Evolutionary conservation across 805 yeast genomes (phyloP).

Genomic region (Wickerhamiella vanderwaltii): DNA sequence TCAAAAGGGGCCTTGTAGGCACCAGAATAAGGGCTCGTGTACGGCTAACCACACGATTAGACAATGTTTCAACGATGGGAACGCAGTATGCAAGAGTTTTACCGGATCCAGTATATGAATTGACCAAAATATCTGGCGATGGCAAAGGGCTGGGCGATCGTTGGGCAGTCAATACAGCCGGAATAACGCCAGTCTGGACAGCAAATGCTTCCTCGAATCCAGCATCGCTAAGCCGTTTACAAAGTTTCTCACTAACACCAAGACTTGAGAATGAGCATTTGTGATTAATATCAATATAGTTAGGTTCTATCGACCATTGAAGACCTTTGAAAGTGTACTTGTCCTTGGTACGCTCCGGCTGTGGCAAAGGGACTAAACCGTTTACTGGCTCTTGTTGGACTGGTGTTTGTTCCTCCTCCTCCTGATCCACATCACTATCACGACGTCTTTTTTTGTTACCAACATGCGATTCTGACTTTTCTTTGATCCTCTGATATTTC

Average conservation of each 20-base stretch:
- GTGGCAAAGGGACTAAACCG: slow-evolving; percentile 66
- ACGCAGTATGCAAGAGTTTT: slow-evolving; percentile 81
- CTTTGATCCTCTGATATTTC: slow-evolving; percentile 5
- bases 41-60: slow-evolving; percentile 51
- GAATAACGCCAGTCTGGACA: slow-evolving; percentile 59
- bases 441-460: background rate
- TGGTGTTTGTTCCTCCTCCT: background rate
- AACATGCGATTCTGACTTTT: slow-evolving; percentile 3
- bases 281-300: slow-evolving; percentile 38
- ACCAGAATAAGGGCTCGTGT: slow-evolving; percentile 67
- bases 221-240: slow-evolving; percentile 35
- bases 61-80: slow-evolving; percentile 62
- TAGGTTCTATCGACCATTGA: slow-evolving; percentile 58
- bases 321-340: slow-evolving; percentile 35
- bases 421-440: background rate
- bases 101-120: slow-evolving; percentile 94
- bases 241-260: slow-evolving; percentile 33
- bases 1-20: slow-evolving; percentile 80
- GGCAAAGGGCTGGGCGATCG: slow-evolving; percentile 23
- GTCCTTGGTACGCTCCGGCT: slow-evolving; percentile 45
- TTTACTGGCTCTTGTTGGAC: background rate
- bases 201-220: slow-evolving; percentile 55
- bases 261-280: slow-evolving; percentile 40
- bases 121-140: slow-evolving; percentile 59
- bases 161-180: slow-evolving; percentile 37